Evolutionary conservation across 2,329 filamentous ascomycete genomes (phyloP), one percentile per base, ranked within the genome.

Genomic region (Rosellinia necatrix): DNA sequence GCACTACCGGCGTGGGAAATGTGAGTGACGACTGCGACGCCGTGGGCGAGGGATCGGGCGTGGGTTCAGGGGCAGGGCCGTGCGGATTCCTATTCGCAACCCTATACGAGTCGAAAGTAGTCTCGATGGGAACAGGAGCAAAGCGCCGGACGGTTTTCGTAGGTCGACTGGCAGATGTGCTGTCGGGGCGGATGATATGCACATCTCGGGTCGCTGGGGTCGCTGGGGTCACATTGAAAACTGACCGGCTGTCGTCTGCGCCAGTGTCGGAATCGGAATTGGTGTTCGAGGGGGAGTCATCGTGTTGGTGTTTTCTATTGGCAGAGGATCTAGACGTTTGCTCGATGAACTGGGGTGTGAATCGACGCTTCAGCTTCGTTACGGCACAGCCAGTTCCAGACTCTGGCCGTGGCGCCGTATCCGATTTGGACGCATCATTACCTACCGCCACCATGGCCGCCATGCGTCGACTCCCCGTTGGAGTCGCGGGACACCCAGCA

Each of bases 81-180:
- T 74, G 69, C 55, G 69, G 65, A 44, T 72, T 75, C 40, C 68
- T 64, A 47, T 69, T 63, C 49, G 69, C 66, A 67, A 78, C 77
- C 66, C 84, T 76, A 68, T 78, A 81, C 42, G 83, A 81, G 63
- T 85, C 84, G 64, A 83, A 84, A 1, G 82, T 87, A 7, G 88
- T 91, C 72, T 92, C 89, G 61, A 92, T 83, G 13, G 88, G 87
- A 51, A 89, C 81, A 29, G 88, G 87, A 37, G 76, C 79, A 74
- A 90, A 90, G 65, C 84, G 84, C 67, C 82, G 78, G 21, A 59
- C 52, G 34, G 59, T 56, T 51, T 64, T 66, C 12, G 63, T 42
- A 6, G 58, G 49, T n/a, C 4, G 61, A 53, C 22, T 49, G 60
- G 21, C 65, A 61, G 38, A 62, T 62, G 24, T 53, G 48, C 63